Conservation (phyloP, 805 yeast species). For the Suhomyces sp. region DNA sequence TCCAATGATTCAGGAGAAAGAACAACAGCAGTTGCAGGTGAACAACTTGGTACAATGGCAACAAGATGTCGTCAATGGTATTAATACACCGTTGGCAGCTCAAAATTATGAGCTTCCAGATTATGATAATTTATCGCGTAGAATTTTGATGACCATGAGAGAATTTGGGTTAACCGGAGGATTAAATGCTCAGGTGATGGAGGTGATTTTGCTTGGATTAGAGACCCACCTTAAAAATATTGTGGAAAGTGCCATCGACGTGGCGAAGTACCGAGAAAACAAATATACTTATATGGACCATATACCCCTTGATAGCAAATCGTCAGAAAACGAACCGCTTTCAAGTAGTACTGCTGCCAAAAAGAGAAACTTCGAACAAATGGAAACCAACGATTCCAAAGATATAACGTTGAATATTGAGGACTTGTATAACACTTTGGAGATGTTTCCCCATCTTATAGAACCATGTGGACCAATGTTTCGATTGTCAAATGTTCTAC, state of each 20-base stretch:
- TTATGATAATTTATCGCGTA: constrained; percentile 57
- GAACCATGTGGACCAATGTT: constrained; percentile 65
- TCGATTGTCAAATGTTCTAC: constrained; percentile 42
- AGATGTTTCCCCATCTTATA: constrained; percentile 60
- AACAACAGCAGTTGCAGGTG: constrained; percentile 42
- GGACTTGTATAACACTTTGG: constrained; percentile 64
- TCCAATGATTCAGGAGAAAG: constrained; percentile 63
- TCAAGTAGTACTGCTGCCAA: constrained; percentile 6
- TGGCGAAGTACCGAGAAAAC: constrained; percentile 58
- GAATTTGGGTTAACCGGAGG: constrained; percentile 87
- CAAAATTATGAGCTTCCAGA: constrained; percentile 86
- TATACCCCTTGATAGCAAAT: constrained; percentile 15
- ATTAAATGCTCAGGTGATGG: constrained; percentile 74
- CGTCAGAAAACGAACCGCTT: constrained; percentile 15
- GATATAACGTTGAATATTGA: constrained; percentile 55
- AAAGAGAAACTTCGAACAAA: constrained; percentile 19
- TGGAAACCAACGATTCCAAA: constrained; percentile 10
- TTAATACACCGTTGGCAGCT: constrained; percentile 74
- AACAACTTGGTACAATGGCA: constrained; percentile 76
- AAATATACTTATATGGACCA: constrained; percentile 41
- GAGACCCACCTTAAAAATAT: constrained; percentile 76
- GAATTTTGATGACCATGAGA: constrained; percentile 79
- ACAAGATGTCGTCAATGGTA: constrained; percentile 84
- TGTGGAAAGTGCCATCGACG: constrained; percentile 71
- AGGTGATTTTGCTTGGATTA: constrained; percentile 72